Percentiles rank a stretch among this genome's conserved stretches.
Conservation (phyloP, 345 rosid species). For the Zanthoxylum bungeanum region DNA sequence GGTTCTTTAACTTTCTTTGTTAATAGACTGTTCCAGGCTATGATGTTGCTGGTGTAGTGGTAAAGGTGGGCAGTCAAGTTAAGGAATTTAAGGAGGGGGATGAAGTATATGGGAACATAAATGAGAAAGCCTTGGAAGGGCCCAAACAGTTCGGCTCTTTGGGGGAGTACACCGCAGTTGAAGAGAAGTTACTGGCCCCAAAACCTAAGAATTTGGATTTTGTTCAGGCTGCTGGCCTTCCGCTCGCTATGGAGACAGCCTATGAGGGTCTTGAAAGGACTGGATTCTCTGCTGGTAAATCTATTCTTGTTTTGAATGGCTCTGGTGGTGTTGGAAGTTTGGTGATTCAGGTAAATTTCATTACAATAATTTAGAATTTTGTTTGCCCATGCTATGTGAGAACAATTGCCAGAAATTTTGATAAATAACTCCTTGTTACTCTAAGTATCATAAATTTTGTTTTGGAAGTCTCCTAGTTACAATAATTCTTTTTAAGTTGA, state of each 20-base stretch:
- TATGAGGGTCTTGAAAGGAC: conserved; percentile 80
- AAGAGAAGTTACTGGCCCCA: conserved; percentile 78
- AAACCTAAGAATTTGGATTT: conserved; percentile 84
- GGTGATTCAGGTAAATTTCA: conserved; percentile 69
- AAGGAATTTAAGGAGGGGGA: conserved; percentile 78
- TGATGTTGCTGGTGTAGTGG: conserved; percentile 89
- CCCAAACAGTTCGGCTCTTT: conserved; percentile 88
- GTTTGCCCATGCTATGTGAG: neutral
- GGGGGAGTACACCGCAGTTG: conserved; percentile 81
- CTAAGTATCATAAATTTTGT: neutral
- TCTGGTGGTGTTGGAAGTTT: conserved; percentile 98
- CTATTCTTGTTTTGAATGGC: conserved; percentile 81
- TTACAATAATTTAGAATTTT: neutral
- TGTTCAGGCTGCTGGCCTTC: conserved; percentile 84
- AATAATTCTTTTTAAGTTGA: neutral
- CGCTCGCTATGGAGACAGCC: conserved; percentile 83
- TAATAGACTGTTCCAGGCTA: conserved; percentile 92
- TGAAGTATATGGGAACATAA: conserved; percentile 85
- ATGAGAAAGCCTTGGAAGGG: conserved; percentile 90
- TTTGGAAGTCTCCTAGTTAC: neutral
- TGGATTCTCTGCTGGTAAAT: conserved; percentile 75
- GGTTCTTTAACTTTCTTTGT: conserved; percentile 7
- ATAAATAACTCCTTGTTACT: neutral
- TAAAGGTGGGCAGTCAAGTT: conserved; percentile 69
- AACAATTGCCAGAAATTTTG: neutral